These are phyloP conservation scores for Leccinum boreale DNA, from an alignment of 768 basidiomycete genomes.

Conservation along the genomic window DNA sequence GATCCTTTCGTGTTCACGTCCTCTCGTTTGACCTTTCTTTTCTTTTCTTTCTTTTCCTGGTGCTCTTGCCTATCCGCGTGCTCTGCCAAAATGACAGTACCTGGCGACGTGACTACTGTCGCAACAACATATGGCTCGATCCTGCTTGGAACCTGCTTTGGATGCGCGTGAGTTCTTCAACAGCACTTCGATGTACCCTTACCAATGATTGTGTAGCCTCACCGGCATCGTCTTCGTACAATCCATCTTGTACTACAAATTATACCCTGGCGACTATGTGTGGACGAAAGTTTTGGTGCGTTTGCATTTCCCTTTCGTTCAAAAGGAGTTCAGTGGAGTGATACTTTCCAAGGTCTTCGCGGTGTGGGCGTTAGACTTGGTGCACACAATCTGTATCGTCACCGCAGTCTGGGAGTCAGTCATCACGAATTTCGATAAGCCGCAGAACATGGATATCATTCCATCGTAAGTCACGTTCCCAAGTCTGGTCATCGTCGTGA, in stretches of 20 bases:
- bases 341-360: slow-evolving; percentile 19
- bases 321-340: not conserved
- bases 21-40: slow-evolving; percentile 23
- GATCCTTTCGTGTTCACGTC: slow-evolving; percentile 28
- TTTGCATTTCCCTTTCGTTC: not conserved
- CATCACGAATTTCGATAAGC: slow-evolving; percentile 24
- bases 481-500: not conserved
- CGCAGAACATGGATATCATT: slow-evolving; percentile 26
- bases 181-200: not conserved
- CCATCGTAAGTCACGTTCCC: slow-evolving; percentile 22
- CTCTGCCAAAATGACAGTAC: slow-evolving; percentile 8
- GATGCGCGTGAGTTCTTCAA: slow-evolving; percentile 20
- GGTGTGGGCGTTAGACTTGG: slow-evolving; percentile 29
- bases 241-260: slow-evolving; percentile 28
- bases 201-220: slow-evolving; percentile 21
- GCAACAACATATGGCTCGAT: slow-evolving; percentile 32
- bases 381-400: slow-evolving; percentile 29
- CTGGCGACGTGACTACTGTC: slow-evolving; percentile 32
- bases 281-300: slow-evolving; percentile 30
- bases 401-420: slow-evolving; percentile 25
- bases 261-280: slow-evolving; percentile 27
- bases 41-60: not conserved
- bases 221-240: slow-evolving; percentile 33
- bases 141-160: slow-evolving; percentile 30
- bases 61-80: not conserved